Percentiles rank a stretch among this genome's conserved stretches.
Evolutionary conservation across 2,329 filamentous ascomycete genomes (phyloP).

Genomic region (Colletotrichum navitas): DNA sequence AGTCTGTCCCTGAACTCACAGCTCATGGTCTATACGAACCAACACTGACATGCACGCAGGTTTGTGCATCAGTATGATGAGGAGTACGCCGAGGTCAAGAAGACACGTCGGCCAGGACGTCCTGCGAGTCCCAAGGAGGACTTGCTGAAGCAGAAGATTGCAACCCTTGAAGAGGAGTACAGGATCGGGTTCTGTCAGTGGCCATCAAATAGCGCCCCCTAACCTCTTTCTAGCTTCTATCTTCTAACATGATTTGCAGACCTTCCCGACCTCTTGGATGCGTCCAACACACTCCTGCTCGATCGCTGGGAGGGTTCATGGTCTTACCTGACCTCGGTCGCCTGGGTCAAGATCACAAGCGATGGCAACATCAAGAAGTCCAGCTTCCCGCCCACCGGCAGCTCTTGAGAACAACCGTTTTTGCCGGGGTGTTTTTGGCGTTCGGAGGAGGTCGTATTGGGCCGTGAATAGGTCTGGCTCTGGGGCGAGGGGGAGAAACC

Average conservation of each 20-base stretch:
- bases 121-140: conserved; percentile 84
- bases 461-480: not conserved
- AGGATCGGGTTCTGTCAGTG: conserved; percentile 82
- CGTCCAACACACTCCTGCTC: conserved; percentile 74
- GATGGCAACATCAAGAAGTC: conserved; percentile 75
- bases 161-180: conserved; percentile 82
- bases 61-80: conserved; percentile 78
- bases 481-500: not conserved
- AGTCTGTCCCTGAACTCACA: conserved; percentile 58
- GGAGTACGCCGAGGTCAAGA: conserved; percentile 75
- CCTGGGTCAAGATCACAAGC: conserved; percentile 80
- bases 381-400: conserved; percentile 77
- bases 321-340: conserved; percentile 80
- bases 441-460: conserved; percentile 1
- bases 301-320: conserved; percentile 86
- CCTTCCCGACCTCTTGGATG: conserved; percentile 80
- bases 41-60: conserved; percentile 56
- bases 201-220: not conserved
- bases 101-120: conserved; percentile 80
- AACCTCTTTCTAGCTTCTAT: not conserved
- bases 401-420: conserved; percentile 43
- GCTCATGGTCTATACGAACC: not conserved
- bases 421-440: conserved; percentile 35
- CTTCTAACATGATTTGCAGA: conserved; percentile 12
- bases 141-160: conserved; percentile 78